phyloP scores from a whole-genome alignment of 305 asterid genomes.

The Solanum hybrid region DNA sequence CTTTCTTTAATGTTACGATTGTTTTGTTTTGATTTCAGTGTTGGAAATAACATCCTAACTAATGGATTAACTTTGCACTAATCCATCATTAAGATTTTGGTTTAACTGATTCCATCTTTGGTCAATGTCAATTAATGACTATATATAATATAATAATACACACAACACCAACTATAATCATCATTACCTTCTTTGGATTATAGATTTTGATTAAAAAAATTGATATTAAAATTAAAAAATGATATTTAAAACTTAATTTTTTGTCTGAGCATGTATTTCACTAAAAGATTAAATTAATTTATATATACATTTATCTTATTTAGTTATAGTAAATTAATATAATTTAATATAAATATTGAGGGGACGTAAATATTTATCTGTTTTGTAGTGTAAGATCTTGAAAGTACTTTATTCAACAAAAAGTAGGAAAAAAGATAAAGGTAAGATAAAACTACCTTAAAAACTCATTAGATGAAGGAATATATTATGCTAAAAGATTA shows the following conservation, averaged over 20 bases:
- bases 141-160: neutral
- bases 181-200: neutral
- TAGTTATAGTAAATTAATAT: neutral
- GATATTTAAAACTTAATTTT: neutral
- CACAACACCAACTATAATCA: neutral
- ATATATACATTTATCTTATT: neutral
- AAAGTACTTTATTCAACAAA: neutral
- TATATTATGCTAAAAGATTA: neutral
- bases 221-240: neutral
- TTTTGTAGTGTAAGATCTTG: neutral
- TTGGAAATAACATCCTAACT: neutral
- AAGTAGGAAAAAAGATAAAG: neutral
- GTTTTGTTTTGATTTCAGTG: neutral
- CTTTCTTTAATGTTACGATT: neutral
- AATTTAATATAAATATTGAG: neutral
- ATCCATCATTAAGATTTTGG: neutral
- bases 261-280: neutral
- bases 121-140: neutral
- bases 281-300: neutral
- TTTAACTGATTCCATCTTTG: neutral
- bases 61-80: neutral
- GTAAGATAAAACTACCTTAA: neutral
- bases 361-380: neutral
- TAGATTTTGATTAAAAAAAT: neutral
- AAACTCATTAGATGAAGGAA: neutral